Conservation (phyloP, 2,329 filamentous ascomycete genomes). For the Diaporthe citri region DNA sequence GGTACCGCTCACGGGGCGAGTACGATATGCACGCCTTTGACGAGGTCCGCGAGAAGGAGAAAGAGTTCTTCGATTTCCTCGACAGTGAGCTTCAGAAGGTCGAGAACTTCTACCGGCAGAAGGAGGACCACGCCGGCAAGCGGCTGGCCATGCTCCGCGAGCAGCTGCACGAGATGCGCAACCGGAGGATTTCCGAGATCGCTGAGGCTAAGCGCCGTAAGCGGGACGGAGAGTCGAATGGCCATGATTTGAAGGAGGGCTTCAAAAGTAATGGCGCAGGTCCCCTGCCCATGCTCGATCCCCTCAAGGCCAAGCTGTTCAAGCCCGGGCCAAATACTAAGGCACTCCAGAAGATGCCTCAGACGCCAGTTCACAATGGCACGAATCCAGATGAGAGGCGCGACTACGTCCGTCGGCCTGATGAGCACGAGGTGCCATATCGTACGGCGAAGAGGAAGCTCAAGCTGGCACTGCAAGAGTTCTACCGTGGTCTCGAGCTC, state of each 20-base stretch:
- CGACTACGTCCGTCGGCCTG: conserved; percentile 65
- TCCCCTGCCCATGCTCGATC: conserved; percentile 59
- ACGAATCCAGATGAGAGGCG: conserved; percentile 51
- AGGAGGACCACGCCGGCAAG: conserved; percentile 86
- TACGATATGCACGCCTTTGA: conserved; percentile 58
- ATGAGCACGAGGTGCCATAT: conserved; percentile 79
- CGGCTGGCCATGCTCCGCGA: conserved; percentile 79
- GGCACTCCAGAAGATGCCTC: conserved; percentile 66
- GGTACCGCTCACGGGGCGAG: conserved; percentile 55
- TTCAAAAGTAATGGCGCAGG: conserved; percentile 45
- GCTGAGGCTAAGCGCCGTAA: conserved; percentile 56
- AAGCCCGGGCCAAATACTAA: conserved; percentile 72
- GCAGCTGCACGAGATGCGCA: conserved; percentile 93
- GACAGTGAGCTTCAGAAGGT: conserved; percentile 91
- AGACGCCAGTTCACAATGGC: conserved; percentile 58
- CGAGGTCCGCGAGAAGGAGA: conserved; percentile 76
- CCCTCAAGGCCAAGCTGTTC: conserved; percentile 67
- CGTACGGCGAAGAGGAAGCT: conserved; percentile 90
- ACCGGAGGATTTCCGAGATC: conserved; percentile 82
- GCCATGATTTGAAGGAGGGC: conserved; percentile 41
- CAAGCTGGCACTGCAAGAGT: conserved; percentile 91
- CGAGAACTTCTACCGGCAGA: conserved; percentile 87
- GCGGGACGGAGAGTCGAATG: conserved; percentile 46
- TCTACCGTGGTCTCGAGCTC: conserved; percentile 90
- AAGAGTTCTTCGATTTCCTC: conserved; percentile 89